phyloP scores from a whole-genome alignment of 2,329 filamentous ascomycete genomes.

The Neospermospora avenae region DNA sequence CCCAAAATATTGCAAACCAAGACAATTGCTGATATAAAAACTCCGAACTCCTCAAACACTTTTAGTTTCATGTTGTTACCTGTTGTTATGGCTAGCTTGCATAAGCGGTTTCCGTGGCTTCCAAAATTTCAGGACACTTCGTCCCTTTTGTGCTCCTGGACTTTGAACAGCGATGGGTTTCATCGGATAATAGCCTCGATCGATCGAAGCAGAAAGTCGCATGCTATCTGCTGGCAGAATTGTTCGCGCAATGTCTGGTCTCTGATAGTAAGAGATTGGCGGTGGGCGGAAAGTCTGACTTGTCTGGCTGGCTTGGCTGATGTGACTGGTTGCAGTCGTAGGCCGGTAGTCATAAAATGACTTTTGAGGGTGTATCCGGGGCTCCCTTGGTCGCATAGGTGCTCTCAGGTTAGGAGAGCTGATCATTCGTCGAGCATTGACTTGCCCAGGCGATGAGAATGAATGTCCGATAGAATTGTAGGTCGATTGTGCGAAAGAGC shows the following conservation, averaged over 20 bases:
- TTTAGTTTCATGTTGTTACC: neutral
- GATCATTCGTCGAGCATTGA: slow-evolving; percentile 7
- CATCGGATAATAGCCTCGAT: slow-evolving; percentile 1
- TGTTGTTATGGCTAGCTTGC: neutral
- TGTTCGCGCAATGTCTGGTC: neutral
- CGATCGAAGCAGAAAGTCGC: neutral
- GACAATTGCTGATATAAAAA: neutral
- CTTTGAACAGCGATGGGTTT: neutral
- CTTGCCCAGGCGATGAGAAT: neutral
- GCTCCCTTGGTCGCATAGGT: neutral
- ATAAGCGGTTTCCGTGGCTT: neutral
- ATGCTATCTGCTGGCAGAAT: neutral
- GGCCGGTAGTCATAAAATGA: slow-evolving; percentile 9
- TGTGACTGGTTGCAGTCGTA: slow-evolving; percentile 1
- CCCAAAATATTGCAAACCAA: neutral
- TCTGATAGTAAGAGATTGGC: slow-evolving; percentile 1
- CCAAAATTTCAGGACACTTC: slow-evolving; percentile 6
- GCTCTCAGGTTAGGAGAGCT: slow-evolving; percentile 6
- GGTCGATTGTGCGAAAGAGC: neutral
- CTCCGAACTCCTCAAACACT: neutral
- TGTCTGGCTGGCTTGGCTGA: neutral
- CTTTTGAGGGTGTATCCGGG: neutral
- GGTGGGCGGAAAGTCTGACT: neutral
- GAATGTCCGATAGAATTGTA: neutral
- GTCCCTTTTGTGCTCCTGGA: neutral